Base-by-base conservation (phyloP, 2,329 filamentous ascomycete genomes). In the Claviceps pusilla region DNA sequence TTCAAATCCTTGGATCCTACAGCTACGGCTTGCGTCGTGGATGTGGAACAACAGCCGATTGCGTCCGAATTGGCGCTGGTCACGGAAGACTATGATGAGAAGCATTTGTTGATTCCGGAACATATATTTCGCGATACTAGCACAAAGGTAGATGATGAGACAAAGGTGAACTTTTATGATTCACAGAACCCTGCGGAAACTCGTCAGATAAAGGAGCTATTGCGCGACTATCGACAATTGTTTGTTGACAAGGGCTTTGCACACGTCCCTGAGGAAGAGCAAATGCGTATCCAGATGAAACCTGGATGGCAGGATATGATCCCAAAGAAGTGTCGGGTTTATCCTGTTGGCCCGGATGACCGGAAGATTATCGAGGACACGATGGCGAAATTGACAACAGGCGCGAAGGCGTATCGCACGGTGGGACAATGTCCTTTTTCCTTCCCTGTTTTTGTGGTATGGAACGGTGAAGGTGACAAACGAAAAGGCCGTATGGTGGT, bases 211-310 rank as follows among this genome's bases (percentile, higher is more conserved):
- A 19, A n/a, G n/a, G n/a, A n/a, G n/a, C 7, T 48, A 48, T 7
- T 48, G 9, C 1, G 19, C 2, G 28, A 33, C 4, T 48, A n/a
- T 48, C 2, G 1, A 6, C 7, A 48, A 10, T 11, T 48, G 3
- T 48, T 48, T 16, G 1, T 3, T 33, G 19, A 48, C 35, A 48
- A 48, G 14, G 46, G 46, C 1, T 48, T 48, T 35, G 6, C 7
- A 9, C 10, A n/a, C 1, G 9, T 48, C 2, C 7, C 2, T 5
- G 0, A 14, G 3, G n/a, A 35, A 1, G 11, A 48, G 7, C n/a
- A 48, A 10, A 33, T 48, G 4, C 10, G 10, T 6, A 31, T 48
- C 3, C 19, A 48, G 5, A 48, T 48, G 35, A 48, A 48, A 7
- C 46, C 35, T n/a, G 14, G 14, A 2, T 48, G 35, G 14, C 3